Evolutionary conservation across 2,329 filamentous ascomycete genomes (phyloP).

Genomic region (Xylaria sp.): DNA sequence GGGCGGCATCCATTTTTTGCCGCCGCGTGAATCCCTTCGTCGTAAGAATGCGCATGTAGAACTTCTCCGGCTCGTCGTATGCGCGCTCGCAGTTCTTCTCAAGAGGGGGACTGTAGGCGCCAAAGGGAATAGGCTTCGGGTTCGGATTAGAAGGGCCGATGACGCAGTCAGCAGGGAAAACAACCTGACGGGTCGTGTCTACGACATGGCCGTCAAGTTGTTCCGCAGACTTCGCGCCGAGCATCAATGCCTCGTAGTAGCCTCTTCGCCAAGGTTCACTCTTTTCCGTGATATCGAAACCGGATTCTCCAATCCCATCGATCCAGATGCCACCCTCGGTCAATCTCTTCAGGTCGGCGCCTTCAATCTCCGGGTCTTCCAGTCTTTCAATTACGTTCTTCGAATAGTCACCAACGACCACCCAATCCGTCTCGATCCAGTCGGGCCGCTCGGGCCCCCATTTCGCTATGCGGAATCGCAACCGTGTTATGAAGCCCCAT

Average conservation of each 20-base stretch:
- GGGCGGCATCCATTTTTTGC: slow-evolving; percentile 74
- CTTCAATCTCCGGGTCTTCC: slow-evolving; percentile 65
- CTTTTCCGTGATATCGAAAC: slow-evolving; percentile 67
- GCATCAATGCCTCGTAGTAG: slow-evolving; percentile 79
- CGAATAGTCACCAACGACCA: slow-evolving; percentile 56
- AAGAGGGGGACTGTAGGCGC: slow-evolving; percentile 55
- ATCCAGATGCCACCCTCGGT: slow-evolving; percentile 48
- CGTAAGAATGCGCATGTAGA: slow-evolving; percentile 76
- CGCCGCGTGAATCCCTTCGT: slow-evolving; percentile 72
- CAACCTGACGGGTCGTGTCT: slow-evolving; percentile 59
- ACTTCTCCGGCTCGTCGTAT: slow-evolving; percentile 65
- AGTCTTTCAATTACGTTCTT: slow-evolving; percentile 57
- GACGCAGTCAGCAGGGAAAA: slow-evolving; percentile 68
- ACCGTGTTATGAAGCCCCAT: slow-evolving; percentile 68
- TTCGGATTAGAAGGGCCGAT: slow-evolving; percentile 78
- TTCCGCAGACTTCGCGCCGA: slow-evolving; percentile 69
- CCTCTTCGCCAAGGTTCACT: slow-evolving; percentile 79
- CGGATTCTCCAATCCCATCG: slow-evolving; percentile 47
- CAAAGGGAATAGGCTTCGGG: slow-evolving; percentile 65
- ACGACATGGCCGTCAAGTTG: slow-evolving; percentile 73
- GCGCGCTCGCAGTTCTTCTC: slow-evolving; percentile 71
- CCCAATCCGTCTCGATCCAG: slow-evolving; percentile 60
- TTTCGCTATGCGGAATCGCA: slow-evolving; percentile 60
- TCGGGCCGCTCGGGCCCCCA: slow-evolving; percentile 53
- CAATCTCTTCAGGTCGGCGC: slow-evolving; percentile 56